These are phyloP conservation scores for Parsonsia alboflavescens DNA, from an alignment of 257 asterid genomes.

Conservation along the genomic window DNA sequence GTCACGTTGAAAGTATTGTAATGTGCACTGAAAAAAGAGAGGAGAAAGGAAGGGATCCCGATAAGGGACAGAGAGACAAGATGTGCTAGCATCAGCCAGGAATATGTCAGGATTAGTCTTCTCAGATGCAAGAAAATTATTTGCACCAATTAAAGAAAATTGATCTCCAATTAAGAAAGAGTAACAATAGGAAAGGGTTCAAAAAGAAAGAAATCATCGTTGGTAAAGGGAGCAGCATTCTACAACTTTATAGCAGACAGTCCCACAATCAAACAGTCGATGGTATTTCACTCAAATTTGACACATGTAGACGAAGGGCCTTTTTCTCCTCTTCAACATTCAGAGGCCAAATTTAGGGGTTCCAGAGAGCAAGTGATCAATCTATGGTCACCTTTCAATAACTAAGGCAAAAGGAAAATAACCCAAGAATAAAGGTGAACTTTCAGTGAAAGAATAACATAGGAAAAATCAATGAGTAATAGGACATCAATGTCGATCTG, in stretches of 20 bases:
- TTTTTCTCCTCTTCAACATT: neutral
- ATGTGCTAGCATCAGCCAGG: neutral
- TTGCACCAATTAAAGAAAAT: neutral
- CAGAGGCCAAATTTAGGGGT: neutral
- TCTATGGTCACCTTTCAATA: no score
- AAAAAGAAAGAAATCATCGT: neutral
- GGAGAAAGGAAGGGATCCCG: neutral
- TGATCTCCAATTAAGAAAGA: neutral
- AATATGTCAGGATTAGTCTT: neutral
- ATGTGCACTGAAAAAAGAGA: neutral
- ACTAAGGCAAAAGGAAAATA: no score
- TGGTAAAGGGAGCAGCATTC: neutral
- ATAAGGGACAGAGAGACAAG: neutral
- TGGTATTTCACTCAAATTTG: neutral
- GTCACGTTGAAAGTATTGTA: conserved; percentile 2
- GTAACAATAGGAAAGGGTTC: no score
- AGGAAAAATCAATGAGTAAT: no score
- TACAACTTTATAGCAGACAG: neutral
- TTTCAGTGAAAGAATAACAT: no score
- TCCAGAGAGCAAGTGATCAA: no score
- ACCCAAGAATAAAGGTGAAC: no score
- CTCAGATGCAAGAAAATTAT: neutral
- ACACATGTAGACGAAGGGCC: neutral
- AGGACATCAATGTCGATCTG: no score
- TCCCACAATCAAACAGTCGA: neutral